Conservation (phyloP, 106 monocot genomes). For the Dioscorea alata region DNA sequence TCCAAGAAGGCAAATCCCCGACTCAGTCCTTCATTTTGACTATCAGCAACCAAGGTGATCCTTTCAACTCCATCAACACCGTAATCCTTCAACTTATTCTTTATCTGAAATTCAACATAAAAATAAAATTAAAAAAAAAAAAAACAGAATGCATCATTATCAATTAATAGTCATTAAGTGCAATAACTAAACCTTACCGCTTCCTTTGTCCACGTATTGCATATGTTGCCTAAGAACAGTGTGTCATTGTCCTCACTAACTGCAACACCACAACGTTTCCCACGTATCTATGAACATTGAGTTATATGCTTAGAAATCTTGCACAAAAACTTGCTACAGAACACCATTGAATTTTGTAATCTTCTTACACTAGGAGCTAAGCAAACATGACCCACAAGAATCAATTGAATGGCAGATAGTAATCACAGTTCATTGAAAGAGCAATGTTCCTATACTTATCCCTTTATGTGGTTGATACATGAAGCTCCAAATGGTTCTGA, state of each 20-base stretch:
- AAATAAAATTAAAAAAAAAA: constrained; percentile 3
- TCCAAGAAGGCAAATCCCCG: constrained; percentile 73
- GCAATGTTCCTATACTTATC: too few relatives aligned
- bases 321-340: too few relatives aligned
- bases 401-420: too few relatives aligned
- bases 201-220: constrained; percentile 76
- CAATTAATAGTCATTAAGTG: neutral
- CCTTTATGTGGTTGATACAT: too few relatives aligned
- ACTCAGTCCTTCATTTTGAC: constrained; percentile 60
- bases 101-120: constrained; percentile 29
- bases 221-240: constrained; percentile 68
- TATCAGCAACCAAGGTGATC: constrained; percentile 59
- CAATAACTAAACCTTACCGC: constrained; percentile 27
- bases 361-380: too few relatives aligned
- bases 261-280: constrained; percentile 62
- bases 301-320: too few relatives aligned
- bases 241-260: constrained; percentile 70
- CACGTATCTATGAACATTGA: constrained; percentile 40
- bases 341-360: too few relatives aligned
- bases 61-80: constrained; percentile 49
- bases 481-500: too few relatives aligned
- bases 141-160: neutral
- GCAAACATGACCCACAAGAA: too few relatives aligned
- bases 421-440: too few relatives aligned
- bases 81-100: constrained; percentile 51